phyloP scores from a whole-genome alignment of 1,139 yeast genomes.

The Geotrichum phurueaensis region DNA sequence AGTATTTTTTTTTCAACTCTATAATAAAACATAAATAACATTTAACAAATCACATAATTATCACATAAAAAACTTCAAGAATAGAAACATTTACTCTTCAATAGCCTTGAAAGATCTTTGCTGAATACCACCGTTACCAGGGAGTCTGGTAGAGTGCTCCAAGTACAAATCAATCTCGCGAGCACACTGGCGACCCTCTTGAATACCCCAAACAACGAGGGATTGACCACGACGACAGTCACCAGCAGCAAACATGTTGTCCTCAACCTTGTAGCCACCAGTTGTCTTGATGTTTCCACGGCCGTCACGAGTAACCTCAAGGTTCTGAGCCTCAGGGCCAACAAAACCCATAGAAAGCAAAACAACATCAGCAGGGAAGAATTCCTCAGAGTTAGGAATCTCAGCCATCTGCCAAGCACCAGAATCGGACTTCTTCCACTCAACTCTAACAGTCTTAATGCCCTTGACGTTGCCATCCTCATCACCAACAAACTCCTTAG shows the following conservation, averaged over 20 bases:
- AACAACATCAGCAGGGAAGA: slow-evolving; percentile 91
- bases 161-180: slow-evolving; percentile 79
- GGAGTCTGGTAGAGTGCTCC: slow-evolving; percentile 74
- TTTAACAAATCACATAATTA: no score
- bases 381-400: slow-evolving; percentile 88
- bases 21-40: no score
- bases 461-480: slow-evolving; percentile 89
- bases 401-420: slow-evolving; percentile 99
- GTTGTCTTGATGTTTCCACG: slow-evolving; percentile 80
- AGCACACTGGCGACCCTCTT: slow-evolving; percentile 98
- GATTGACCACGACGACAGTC: slow-evolving; percentile 99
- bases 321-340: slow-evolving; percentile 87
- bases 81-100: slow-evolving; percentile 4
- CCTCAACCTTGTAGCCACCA: slow-evolving; percentile 64
- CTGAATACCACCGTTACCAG: slow-evolving; percentile 90
- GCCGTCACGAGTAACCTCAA: slow-evolving; percentile 65
- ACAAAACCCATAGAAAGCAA: slow-evolving; percentile 94
- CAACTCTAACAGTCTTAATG: slow-evolving; percentile 92
- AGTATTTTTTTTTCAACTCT: not conserved
- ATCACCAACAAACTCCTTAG: slow-evolving; percentile 92
- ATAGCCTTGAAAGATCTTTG: slow-evolving; percentile 60
- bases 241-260: slow-evolving; percentile 87
- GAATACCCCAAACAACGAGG: slow-evolving; percentile 98
- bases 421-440: slow-evolving; percentile 91
- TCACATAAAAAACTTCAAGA: no score